Evolutionary conservation across 345 rosid species (phyloP).

Genomic region (Linum tenue): DNA sequence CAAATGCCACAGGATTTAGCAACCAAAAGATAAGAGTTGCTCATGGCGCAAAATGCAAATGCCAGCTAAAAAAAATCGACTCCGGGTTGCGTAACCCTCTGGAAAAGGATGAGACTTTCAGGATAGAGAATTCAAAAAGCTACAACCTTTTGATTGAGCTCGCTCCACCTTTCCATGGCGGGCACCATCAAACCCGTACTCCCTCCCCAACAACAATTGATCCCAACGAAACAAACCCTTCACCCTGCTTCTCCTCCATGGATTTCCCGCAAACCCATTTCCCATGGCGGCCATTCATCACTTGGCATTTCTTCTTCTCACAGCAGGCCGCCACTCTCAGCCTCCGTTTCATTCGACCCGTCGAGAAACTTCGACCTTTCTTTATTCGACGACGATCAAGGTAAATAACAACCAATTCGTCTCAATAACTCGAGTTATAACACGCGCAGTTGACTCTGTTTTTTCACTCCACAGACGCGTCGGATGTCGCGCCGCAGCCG

Average conservation of each 20-base stretch:
- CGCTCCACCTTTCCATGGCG: conserved; percentile 21
- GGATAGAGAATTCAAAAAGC: too few relatives aligned
- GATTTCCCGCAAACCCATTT: conserved; percentile 30
- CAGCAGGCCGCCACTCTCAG: conserved; percentile 20
- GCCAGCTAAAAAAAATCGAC: too few relatives aligned
- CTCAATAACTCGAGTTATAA: background rate
- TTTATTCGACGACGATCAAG: conserved; percentile 34
- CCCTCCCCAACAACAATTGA: conserved; percentile 19
- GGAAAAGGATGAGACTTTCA: background rate
- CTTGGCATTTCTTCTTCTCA: conserved; percentile 2
- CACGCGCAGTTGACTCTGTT: too few relatives aligned
- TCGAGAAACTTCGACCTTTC: conserved; percentile 78
- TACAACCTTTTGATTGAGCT: too few relatives aligned
- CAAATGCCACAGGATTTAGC: too few relatives aligned
- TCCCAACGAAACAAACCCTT: conserved; percentile 13
- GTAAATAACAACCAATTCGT: conserved; percentile 20
- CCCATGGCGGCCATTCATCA: background rate
- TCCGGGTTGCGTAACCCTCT: too few relatives aligned
- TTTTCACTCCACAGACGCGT: too few relatives aligned
- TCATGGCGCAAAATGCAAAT: too few relatives aligned
- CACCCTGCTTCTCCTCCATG: conserved; percentile 18
- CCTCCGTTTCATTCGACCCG: conserved; percentile 72
- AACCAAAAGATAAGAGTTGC: too few relatives aligned
- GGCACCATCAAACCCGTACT: conserved; percentile 24
- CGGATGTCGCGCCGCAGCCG: conserved; percentile 52